Evolutionary conservation across 2,329 filamentous ascomycete genomes (phyloP), one percentile per base, ranked within the genome.

Genomic region (Sphaceloma murrayae): DNA sequence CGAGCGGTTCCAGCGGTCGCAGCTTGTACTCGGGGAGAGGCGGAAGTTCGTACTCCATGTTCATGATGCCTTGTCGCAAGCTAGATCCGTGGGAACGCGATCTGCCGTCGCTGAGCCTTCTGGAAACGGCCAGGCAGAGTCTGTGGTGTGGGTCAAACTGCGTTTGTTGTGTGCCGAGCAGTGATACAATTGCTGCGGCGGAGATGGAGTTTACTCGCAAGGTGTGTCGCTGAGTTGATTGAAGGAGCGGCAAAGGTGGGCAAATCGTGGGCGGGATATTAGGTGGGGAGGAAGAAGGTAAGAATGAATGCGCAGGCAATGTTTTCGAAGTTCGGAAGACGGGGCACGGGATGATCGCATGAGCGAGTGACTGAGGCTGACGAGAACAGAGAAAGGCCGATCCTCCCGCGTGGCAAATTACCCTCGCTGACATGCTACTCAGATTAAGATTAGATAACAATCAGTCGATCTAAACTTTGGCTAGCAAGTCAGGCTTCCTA

Each of bases 11-110:
- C 34, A 82, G 77, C 6, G 79, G 78, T 51, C 70, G 70, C 46
- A 91, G 68, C 17, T 77, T 78, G 68, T 93, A 95, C n/a, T 74
- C 65, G 38, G 91, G 89, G 33, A 96, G 78, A 43, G 88, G 85
- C 54, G 89, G 88, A 96, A 75, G 57, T 75, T 80, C 27, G 55
- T 43, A 47, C 60, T 61, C 34, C 17, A 27, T 17, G 52, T 53
- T 58, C 61, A 61, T 45, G 27, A 75, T 57, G 75, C 79, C 24
- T 55, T 43, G 47, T 60, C 60, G 36, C 17, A 22, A n/a, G 52
- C 53, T 57, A 61, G 61, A 17, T 11, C 16, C 24, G 40, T n/a
- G 10, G 16, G 8, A 18, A 14, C 10, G 10, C 5, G 14, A 26
- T 27, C 27, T 29, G 30, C 27, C 36, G 27, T 14, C 19, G n/a